A percentile compares a stretch with the other conserved stretches of the same genome.
Conservation (phyloP, 2,329 filamentous ascomycete genomes). For the Aspergillus novoparasiticus region DNA sequence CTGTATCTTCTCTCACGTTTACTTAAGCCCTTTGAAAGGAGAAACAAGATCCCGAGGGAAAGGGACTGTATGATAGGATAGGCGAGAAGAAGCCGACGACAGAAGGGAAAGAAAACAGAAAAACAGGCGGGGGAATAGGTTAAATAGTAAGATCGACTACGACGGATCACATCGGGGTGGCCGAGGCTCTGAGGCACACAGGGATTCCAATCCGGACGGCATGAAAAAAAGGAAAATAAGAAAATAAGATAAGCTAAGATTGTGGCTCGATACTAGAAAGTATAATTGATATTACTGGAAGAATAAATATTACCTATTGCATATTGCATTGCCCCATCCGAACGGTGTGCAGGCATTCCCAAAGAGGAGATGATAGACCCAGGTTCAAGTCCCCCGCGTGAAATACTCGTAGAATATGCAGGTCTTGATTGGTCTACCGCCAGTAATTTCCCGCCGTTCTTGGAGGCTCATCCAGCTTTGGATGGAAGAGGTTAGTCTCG, state of each 20-base stretch:
- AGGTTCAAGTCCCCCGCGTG: not conserved
- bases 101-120: not conserved
- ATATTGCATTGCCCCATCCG: not conserved
- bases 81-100: not conserved
- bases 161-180: not conserved
- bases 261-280: not conserved
- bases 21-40: not conserved
- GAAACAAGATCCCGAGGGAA: not conserved
- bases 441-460: not conserved
- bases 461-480: not conserved
- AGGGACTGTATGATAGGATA: not conserved
- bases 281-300: not conserved
- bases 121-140: not conserved
- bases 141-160: conserved; percentile 2
- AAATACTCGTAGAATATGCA: not conserved
- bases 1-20: not conserved
- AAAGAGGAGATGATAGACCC: not conserved
- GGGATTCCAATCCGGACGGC: not conserved
- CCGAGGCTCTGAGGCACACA: not conserved
- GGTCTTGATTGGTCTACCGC: not conserved
- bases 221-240: not conserved
- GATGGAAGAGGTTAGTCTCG: not conserved
- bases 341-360: not conserved
- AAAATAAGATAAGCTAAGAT: not conserved
- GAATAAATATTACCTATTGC: not conserved